phyloP scores from a whole-genome alignment of 495 filamentous ascomycete species.

The Mytilinidion resinicola region DNA sequence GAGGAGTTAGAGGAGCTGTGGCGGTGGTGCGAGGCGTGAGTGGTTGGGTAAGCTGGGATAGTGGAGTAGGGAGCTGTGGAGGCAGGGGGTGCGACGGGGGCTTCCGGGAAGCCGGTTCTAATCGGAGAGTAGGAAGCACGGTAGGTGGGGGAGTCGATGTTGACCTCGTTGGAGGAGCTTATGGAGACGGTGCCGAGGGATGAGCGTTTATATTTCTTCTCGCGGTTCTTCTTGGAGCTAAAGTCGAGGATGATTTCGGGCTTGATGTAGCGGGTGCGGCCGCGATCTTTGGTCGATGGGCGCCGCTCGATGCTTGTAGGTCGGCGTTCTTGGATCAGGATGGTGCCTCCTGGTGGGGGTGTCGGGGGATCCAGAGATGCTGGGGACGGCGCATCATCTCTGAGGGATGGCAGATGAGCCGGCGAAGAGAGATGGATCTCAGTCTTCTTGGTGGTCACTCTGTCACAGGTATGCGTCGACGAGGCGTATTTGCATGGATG shows the following conservation, averaged over 20 bases:
- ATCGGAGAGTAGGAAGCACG: slow-evolving; percentile 19
- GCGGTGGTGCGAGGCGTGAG: slow-evolving; percentile 7
- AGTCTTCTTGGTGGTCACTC: slow-evolving; percentile 11
- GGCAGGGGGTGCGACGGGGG: slow-evolving; percentile 5
- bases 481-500: slow-evolving; percentile 12
- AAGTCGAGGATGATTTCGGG: slow-evolving; percentile 20
- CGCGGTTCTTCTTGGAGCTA: slow-evolving; percentile 8
- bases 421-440: slow-evolving; percentile 7
- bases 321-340: slow-evolving; percentile 12
- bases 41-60: slow-evolving; percentile 4
- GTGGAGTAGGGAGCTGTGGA: slow-evolving; percentile 10
- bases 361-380: slow-evolving; percentile 21
- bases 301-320: slow-evolving; percentile 7
- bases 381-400: slow-evolving; percentile 19
- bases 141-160: slow-evolving; percentile 19
- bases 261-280: slow-evolving; percentile 5
- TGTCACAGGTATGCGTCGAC: slow-evolving; percentile 4
- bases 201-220: slow-evolving; percentile 16
- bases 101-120: slow-evolving; percentile 18
- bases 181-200: slow-evolving; percentile 19
- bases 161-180: slow-evolving; percentile 8
- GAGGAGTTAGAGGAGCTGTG: slow-evolving; percentile 24
- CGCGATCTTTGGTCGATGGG: slow-evolving; percentile 16
- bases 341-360: slow-evolving; percentile 17
- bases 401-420: slow-evolving; percentile 6